Conservation (phyloP, 768 basidiomycete genomes). For the Chalciporus piperatus region DNA sequence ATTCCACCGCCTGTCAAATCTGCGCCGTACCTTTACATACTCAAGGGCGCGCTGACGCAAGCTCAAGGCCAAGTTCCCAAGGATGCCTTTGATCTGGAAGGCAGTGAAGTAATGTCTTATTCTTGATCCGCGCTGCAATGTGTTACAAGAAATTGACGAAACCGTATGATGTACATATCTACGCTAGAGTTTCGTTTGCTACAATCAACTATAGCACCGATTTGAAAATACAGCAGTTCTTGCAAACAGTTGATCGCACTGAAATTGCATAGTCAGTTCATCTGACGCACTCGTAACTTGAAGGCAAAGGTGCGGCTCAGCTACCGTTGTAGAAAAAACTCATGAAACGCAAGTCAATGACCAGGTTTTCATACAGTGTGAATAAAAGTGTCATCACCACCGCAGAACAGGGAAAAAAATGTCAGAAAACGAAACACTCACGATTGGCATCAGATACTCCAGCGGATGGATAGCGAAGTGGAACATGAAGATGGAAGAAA, state of each 20-base stretch:
- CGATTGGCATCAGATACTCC: neutral
- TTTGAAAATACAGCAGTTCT: neutral
- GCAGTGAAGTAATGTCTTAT: neutral
- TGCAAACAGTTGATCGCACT: neutral
- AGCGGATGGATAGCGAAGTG: neutral
- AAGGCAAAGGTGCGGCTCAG: constrained; percentile 47
- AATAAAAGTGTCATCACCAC: constrained; percentile 61
- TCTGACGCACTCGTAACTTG: neutral
- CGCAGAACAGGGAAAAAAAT: constrained; percentile 14
- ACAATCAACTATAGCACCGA: neutral
- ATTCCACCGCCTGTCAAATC: constrained; percentile 73
- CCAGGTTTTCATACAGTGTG: constrained; percentile 70
- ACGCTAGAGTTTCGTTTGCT: neutral
- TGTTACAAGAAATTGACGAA: neutral
- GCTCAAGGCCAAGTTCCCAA: constrained; percentile 82
- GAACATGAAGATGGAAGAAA: neutral
- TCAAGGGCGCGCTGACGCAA: constrained; percentile 82
- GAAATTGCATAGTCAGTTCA: constrained; percentile 10
- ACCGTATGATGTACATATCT: neutral
- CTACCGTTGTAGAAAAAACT: constrained; percentile 81
- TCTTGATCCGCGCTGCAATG: constrained; percentile 2
- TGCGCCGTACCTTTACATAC: constrained; percentile 75
- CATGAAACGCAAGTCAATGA: constrained; percentile 44
- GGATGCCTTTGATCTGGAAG: constrained; percentile 73
- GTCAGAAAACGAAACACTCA: constrained; percentile 14